Evolutionary conservation across 768 basidiomycete genomes (phyloP).

Genomic region (Omphalotus guepiniiformis): DNA sequence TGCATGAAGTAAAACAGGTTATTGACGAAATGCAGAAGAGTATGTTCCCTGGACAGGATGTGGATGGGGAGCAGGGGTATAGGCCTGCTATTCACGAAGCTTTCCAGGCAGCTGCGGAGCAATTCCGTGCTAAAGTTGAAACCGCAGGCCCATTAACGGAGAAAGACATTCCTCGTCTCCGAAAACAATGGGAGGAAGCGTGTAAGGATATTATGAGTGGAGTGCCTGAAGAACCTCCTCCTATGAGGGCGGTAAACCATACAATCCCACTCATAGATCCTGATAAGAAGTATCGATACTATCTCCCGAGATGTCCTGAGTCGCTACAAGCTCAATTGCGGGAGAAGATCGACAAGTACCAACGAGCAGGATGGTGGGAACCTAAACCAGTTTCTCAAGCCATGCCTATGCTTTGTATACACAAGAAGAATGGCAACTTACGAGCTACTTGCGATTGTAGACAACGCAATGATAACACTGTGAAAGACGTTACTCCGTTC

Average conservation of each 20-base stretch:
- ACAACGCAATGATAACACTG: conserved; percentile 36
- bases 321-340: conserved; percentile 22
- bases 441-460: conserved; percentile 30
- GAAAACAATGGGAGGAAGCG: conserved; percentile 18
- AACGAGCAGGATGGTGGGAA: conserved; percentile 32
- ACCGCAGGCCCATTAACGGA: no score
- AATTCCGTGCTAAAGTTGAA: no score
- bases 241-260: conserved; percentile 33
- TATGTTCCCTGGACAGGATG: no score
- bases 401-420: conserved; percentile 28
- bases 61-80: no score
- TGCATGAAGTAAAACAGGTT: conserved; percentile 3
- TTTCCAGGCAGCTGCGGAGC: no score
- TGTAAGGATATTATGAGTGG: conserved; percentile 21
- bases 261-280: conserved; percentile 33
- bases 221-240: conserved; percentile 23
- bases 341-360: conserved; percentile 29
- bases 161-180: conserved; percentile 14
- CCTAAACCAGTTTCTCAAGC: conserved; percentile 17
- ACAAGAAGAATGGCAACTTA: conserved; percentile 28
- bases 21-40: not conserved
- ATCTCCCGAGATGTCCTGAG: conserved; percentile 27
- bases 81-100: no score
- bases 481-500: conserved; percentile 34
- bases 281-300: conserved; percentile 24